Percentiles rank a stretch among this genome's conserved stretches.
phyloP scores from a whole-genome alignment of 2,329 filamentous ascomycete genomes.

The Blastomyces percursus region DNA sequence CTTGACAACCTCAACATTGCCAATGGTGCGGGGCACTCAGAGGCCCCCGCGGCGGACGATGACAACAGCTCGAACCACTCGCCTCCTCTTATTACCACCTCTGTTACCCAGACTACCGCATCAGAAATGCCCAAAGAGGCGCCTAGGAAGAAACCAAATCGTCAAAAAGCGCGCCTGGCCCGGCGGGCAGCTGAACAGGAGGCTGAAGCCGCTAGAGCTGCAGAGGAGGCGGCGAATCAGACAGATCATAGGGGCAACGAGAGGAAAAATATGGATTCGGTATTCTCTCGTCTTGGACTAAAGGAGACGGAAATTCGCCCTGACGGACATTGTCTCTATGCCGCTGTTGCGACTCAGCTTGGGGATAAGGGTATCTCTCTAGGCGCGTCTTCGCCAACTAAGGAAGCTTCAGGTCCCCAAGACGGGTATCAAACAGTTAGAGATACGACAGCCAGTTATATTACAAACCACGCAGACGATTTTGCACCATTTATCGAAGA shows the following conservation, averaged over 20 bases:
- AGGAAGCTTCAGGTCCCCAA: constrained; percentile 16
- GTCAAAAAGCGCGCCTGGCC: constrained; percentile 83
- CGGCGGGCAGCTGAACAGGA: constrained; percentile 78
- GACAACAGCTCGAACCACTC: not conserved
- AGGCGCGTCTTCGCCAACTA: constrained; percentile 25
- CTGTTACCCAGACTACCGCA: not conserved
- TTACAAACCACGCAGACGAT: constrained; percentile 60
- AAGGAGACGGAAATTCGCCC: constrained; percentile 69
- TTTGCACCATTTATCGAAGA: constrained; percentile 84
- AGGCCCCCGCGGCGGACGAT: constrained; percentile 5
- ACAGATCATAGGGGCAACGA: constrained; percentile 63
- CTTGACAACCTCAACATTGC: constrained; percentile 27
- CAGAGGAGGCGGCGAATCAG: constrained; percentile 62
- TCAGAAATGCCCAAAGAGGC: not conserved
- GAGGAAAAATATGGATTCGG: constrained; percentile 55
- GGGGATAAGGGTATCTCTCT: constrained; percentile 35
- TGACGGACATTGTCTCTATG: constrained; percentile 92
- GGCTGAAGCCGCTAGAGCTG: constrained; percentile 55
- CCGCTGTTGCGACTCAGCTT: constrained; percentile 79
- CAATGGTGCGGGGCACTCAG: constrained; percentile 16
- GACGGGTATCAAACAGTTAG: constrained; percentile 57
- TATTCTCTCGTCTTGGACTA: constrained; percentile 54
- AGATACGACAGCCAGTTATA: constrained; percentile 63
- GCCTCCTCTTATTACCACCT: constrained; percentile 3
- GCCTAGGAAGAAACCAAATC: constrained; percentile 62